Base-by-base conservation (phyloP, 306 rosid species). In the Cucurbita maxima region DNA sequence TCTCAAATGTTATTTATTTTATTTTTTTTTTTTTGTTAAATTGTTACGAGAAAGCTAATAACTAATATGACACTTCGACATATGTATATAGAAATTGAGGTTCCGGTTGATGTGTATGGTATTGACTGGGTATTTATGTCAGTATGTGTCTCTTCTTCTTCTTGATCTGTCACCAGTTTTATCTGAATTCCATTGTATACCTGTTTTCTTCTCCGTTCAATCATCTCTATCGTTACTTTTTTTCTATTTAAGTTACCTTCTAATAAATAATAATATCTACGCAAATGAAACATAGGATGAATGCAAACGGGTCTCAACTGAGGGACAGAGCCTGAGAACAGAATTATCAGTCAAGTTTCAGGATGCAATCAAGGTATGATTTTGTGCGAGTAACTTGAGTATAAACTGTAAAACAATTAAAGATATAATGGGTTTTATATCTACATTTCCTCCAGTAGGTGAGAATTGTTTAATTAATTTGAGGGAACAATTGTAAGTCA, bases 241-340 rank as follows among this genome's bases (percentile, higher is more conserved):
- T 13, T 25, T 66, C 40, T 67, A 44, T 11, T 22, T 44, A 14
- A 44, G 16, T 67, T 47, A 25, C 20, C 20, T 67, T 67, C 41
- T 19, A 45, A 67, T 67, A 20, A 67, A 20, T 67, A 59, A 74
- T 59, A 62, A 76, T 36, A 76, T 70, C 38, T 68, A 78, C 13
- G 69, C 58, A 68, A 73, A 85, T 81, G 36, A 73, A 56, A 81
- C 92, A 89, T 90, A 94, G 98, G 97, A 84, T 73, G 98, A 94
- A 74, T 94, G 97, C 81, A 90, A 88, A 82, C 96, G 96, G 77
- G 96, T 83, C 77, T 94, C 98, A 58, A 80, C 88, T 8, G 98
- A 94, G 87, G 98, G 98, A 50, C 98, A 90, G 81, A 81, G 79
- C 80, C 83, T 94, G 86, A 90, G 98, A 83, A 75, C 89, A 78